These are phyloP conservation scores for Cladophialophora psammophila DNA, from an alignment of 2,329 filamentous ascomycete genomes.

Conservation along the genomic window DNA sequence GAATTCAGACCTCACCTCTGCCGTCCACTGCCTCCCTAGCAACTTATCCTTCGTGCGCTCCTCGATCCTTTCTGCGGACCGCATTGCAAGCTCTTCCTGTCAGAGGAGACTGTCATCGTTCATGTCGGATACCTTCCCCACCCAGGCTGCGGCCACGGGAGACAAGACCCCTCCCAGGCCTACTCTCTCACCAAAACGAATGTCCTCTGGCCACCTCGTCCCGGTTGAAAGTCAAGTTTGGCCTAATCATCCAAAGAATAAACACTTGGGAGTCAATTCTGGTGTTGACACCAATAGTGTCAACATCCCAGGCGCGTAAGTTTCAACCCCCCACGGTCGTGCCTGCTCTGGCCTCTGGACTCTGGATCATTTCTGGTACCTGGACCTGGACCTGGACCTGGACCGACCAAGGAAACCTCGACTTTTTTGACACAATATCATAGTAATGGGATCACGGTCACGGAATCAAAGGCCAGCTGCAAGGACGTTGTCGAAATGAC, in stretches of 20 bases:
- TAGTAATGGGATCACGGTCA: neutral
- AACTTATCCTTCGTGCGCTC: neutral
- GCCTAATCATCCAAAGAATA: conserved; percentile 25
- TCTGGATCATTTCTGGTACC: conserved; percentile 12
- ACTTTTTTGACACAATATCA: conserved; percentile 16
- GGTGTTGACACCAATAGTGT: conserved; percentile 11
- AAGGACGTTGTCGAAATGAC: conserved; percentile 14
- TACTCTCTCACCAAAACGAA: conserved; percentile 8
- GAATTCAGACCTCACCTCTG: conserved; percentile 9
- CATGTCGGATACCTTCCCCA: conserved; percentile 16
- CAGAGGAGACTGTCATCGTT: conserved; percentile 5
- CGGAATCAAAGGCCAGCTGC: neutral
- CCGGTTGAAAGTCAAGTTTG: conserved; percentile 14
- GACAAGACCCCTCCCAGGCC: neutral
- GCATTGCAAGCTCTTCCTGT: neutral
- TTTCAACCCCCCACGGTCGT: conserved; percentile 6
- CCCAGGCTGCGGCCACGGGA: neutral
- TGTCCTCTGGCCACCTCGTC: neutral
- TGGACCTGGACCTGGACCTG: conserved; percentile 3
- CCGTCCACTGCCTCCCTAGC: conserved; percentile 6
- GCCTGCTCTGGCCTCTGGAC: conserved; percentile 15
- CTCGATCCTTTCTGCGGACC: neutral
- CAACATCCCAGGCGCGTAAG: conserved; percentile 21
- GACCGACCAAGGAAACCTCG: neutral
- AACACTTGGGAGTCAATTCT: conserved; percentile 16